A percentile compares a stretch with the other conserved stretches of the same genome.
phyloP scores from a whole-genome alignment of 306 rosid species.

The Cucumis cinereus region DNA sequence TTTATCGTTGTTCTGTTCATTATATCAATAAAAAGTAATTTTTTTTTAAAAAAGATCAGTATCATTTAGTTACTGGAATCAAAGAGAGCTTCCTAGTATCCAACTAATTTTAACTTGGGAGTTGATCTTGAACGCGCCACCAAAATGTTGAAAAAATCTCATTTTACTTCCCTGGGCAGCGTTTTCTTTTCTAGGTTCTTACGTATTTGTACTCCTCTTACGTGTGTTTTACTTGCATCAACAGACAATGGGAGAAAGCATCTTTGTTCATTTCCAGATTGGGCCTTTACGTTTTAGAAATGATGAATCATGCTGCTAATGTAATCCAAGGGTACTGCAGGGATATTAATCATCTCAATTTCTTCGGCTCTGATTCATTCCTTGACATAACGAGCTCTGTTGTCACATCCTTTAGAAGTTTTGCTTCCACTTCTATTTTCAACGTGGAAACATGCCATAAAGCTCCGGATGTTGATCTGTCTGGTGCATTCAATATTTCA shows the following conservation, averaged over 20 bases:
- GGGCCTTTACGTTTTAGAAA: slow-evolving; percentile 36
- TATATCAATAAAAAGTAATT: no score
- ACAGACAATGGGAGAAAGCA: slow-evolving; percentile 44
- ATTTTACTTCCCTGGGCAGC: neutral
- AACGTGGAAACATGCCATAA: slow-evolving; percentile 27
- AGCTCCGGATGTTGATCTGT: slow-evolving; percentile 22
- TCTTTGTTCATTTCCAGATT: slow-evolving; percentile 40
- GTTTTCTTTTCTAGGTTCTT: slow-evolving; percentile 2
- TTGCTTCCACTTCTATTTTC: slow-evolving; percentile 55
- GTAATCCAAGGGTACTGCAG: slow-evolving; percentile 35
- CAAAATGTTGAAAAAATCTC: neutral
- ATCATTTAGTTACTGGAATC: neutral
- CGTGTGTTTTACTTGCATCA: slow-evolving; percentile 12
- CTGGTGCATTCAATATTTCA: slow-evolving; percentile 35
- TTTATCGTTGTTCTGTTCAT: no score
- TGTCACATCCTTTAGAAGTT: slow-evolving; percentile 42
- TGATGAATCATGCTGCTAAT: slow-evolving; percentile 41
- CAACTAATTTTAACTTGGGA: neutral
- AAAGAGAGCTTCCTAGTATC: neutral
- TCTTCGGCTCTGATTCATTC: slow-evolving; percentile 35
- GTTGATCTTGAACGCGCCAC: neutral
- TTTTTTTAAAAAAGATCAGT: no score
- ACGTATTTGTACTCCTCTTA: neutral
- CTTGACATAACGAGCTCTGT: slow-evolving; percentile 31
- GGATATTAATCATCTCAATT: slow-evolving; percentile 26